Evolutionary conservation across 129 eudicot genomes (phyloP).

Genomic region (Logfia minima): DNA sequence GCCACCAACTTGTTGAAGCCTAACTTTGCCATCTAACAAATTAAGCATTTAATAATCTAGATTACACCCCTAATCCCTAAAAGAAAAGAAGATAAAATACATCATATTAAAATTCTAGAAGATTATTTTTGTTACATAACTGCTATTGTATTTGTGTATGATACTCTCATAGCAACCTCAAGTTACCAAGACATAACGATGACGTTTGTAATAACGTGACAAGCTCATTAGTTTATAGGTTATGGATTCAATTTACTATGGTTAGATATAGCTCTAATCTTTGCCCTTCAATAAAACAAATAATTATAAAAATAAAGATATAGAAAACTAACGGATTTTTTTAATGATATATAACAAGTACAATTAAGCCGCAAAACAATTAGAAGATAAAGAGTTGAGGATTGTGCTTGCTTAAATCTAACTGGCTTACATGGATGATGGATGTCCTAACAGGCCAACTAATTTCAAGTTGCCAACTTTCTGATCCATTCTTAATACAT

Average conservation of each 20-base stretch:
- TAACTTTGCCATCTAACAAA: neutral
- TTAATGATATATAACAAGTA: neutral
- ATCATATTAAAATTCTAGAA: no score
- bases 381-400: neutral
- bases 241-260: neutral
- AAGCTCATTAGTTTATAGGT: neutral
- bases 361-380: neutral
- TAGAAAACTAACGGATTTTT: neutral
- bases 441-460: neutral
- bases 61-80: no score
- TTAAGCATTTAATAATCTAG: neutral
- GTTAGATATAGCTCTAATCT: neutral
- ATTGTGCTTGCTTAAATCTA: neutral
- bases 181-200: neutral
- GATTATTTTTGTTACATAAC: no score
- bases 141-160: neutral
- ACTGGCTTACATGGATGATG: neutral
- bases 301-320: no score
- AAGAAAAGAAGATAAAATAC: neutral
- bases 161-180: neutral
- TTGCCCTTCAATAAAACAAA: neutral
- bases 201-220: neutral
- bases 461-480: constrained; percentile 3
- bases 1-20: constrained; percentile 6
- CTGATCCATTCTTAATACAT: neutral